A percentile compares a stretch with the other conserved stretches of the same genome.
phyloP scores from a whole-genome alignment of 208 protist genomes.

The Leishmania lainsoni region DNA sequence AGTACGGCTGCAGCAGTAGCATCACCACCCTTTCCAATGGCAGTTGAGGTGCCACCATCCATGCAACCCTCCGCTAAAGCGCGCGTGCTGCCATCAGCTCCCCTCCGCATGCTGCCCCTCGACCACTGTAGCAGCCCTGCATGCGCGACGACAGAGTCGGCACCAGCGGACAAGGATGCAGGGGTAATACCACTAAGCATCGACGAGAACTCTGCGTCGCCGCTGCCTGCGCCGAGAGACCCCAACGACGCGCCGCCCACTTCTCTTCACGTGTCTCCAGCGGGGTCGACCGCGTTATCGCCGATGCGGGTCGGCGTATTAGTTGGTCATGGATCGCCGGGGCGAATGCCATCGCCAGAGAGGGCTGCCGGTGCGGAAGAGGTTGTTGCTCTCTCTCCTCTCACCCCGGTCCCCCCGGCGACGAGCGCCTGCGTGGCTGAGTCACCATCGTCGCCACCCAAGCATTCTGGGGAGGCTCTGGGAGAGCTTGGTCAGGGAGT shows the following conservation, averaged over 20 bases:
- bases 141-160: neutral
- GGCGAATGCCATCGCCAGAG: neutral
- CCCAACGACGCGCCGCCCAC: neutral
- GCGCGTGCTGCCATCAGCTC: slow-evolving; percentile 23
- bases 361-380: neutral
- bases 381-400: slow-evolving; percentile 18
- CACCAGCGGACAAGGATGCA: neutral
- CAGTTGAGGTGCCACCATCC: neutral
- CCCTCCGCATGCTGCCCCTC: slow-evolving; percentile 9
- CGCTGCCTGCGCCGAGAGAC: neutral
- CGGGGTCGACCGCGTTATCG: neutral
- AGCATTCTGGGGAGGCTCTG: neutral
- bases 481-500: neutral
- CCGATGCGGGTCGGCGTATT: neutral
- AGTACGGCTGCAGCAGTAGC: neutral
- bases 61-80: neutral
- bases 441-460: neutral
- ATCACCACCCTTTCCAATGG: neutral
- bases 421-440: neutral
- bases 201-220: neutral
- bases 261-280: neutral
- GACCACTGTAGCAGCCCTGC: neutral
- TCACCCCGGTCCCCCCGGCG: slow-evolving; percentile 7
- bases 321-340: neutral
- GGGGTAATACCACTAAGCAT: neutral